Percentiles rank a stretch among this genome's conserved stretches.
Evolutionary conservation across 257 asterid species (phyloP).

Genomic region (Solanum okadae): DNA sequence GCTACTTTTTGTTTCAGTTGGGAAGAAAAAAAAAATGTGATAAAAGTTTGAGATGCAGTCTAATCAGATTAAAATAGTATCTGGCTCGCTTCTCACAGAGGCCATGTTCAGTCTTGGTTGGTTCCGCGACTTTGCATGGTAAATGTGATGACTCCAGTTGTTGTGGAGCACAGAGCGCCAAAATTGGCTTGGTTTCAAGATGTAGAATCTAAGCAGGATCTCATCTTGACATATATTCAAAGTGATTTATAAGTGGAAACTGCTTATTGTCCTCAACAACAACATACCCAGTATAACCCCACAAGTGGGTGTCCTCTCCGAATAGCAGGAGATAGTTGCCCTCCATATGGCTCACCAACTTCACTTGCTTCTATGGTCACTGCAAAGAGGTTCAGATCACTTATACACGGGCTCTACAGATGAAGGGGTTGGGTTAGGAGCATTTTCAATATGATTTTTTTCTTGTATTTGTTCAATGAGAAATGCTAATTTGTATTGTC

Average conservation of each 20-base stretch:
- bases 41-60: background rate
- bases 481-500: background rate
- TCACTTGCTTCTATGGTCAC: background rate
- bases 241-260: background rate
- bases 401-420: background rate
- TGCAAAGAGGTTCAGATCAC: background rate
- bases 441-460: background rate
- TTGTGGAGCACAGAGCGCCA: background rate
- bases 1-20: background rate
- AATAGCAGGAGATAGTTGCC: background rate
- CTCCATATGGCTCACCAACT: background rate
- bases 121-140: background rate
- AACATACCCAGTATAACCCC: background rate
- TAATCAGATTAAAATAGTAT: background rate
- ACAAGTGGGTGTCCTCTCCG: background rate
- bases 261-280: background rate
- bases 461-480: background rate
- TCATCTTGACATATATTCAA: background rate
- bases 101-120: background rate
- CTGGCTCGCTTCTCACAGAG: background rate
- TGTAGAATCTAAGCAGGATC: background rate
- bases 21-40: background rate
- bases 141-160: background rate
- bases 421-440: background rate
- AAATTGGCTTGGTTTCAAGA: background rate